A percentile compares a stretch with the other conserved stretches of the same genome.
Evolutionary conservation across 2,329 filamentous ascomycete genomes (phyloP).

Genomic region (Proliferodiscus dingleyae): DNA sequence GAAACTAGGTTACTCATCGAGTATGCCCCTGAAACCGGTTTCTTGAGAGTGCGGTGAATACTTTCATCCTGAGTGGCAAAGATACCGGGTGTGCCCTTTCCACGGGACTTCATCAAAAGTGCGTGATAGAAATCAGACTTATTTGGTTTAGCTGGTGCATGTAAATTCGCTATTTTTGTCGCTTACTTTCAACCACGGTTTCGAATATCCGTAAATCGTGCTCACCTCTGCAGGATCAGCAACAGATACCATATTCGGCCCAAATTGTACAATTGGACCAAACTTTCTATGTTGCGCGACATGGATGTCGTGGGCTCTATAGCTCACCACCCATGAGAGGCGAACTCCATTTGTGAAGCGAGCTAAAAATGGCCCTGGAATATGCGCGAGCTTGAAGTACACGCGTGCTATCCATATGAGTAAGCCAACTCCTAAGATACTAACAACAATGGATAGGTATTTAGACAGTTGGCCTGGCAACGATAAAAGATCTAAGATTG

Average conservation of each 20-base stretch:
- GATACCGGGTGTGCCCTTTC: neutral
- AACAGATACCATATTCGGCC: slow-evolving; percentile 20
- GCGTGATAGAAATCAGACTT: slow-evolving; percentile 13
- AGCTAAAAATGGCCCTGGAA: slow-evolving; percentile 22
- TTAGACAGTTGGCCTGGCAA: too few species aligned
- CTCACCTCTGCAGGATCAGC: slow-evolving; percentile 9
- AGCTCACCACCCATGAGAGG: slow-evolving; percentile 6
- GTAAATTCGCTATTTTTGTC: too few species aligned
- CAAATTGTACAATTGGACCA: slow-evolving; percentile 18
- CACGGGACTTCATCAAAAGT: slow-evolving; percentile 25
- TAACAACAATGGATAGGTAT: too few species aligned
- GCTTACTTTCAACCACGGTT: slow-evolving; percentile 5
- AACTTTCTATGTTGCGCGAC: slow-evolving; percentile 15
- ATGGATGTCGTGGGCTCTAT: slow-evolving; percentile 10
- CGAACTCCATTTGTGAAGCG: slow-evolving; percentile 18
- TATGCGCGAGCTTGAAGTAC: slow-evolving; percentile 1
- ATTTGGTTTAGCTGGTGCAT: neutral
- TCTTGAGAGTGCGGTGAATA: slow-evolving; percentile 34
- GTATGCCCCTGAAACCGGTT: slow-evolving; percentile 39
- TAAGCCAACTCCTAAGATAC: too few species aligned
- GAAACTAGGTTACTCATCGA: slow-evolving; percentile 41
- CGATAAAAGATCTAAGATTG: too few species aligned
- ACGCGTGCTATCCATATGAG: too few species aligned
- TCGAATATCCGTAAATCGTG: slow-evolving; percentile 2
- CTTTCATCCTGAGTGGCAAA: slow-evolving; percentile 33